Base-by-base conservation (phyloP, 805 yeast genomes). In the Ogataea minuta region DNA sequence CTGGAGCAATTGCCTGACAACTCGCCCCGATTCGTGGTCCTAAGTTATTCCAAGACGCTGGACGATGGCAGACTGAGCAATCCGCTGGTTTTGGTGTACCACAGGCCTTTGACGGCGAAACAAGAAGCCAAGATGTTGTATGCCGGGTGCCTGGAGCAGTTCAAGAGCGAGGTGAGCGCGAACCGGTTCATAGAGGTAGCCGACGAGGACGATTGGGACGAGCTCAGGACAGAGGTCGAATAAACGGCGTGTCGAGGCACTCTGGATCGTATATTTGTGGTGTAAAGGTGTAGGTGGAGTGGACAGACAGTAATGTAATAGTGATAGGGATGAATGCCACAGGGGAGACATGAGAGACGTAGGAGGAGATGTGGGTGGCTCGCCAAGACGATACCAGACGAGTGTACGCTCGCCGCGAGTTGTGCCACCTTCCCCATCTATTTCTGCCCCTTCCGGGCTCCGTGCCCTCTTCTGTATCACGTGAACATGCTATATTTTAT, bases 91-190 rank as follows among this genome's bases (percentile, higher is more conserved):
- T 61, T 90, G 57, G 52, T 90, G n/a, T 90, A 88, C 60, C 90
- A 90, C 81, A 74, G 86, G 44, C 97, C 97, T 3, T 82, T 81
- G 17, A 87, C 95, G 0, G 72, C 87, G n/a, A 82, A 85, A 12
- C 91, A 83, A 57, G 85, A 84, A 39, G 70, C 75, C 54, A 80
- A 83, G 60, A 90, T 89, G 97, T 64, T 86, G 34, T 89, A 88
- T 53, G 97, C 96, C 1, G 95, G 93, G 4, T 95, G 95, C 2
- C 76, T 86, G 15, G 96, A 90, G 58, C 63, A 82, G 48, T 72
- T 90, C 41, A 73, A 91, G 60, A 79, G 76, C 34, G 81, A 82
- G 49, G 82, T 90, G n/a, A 87, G 88, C 12, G 88, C 86, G n/a
- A 60, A 37, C 55, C 72, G 79, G 53, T 67, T 83, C 24, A 67